Evolutionary conservation across 768 basidiomycete species (phyloP).

Genomic region (Amanita muscaria): DNA sequence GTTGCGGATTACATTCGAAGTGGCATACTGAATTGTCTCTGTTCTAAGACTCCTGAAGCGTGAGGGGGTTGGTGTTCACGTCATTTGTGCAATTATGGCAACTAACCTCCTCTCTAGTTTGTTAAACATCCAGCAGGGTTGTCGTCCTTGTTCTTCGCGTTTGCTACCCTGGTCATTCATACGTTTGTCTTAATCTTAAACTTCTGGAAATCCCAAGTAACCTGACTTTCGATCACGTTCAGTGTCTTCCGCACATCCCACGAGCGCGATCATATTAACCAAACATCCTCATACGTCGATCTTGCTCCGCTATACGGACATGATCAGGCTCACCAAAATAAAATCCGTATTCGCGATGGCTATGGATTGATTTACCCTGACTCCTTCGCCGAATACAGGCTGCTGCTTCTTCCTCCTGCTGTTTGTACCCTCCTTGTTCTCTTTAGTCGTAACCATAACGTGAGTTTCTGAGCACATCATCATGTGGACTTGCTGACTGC

Average conservation of each 20-base stretch:
- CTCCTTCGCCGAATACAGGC: constrained; percentile 68
- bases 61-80: constrained; percentile 40
- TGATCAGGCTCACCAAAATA: constrained; percentile 49
- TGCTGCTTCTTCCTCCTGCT: constrained; percentile 73
- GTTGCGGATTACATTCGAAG: constrained; percentile 14
- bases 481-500: background rate
- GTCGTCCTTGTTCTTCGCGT: constrained; percentile 73
- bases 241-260: constrained; percentile 83
- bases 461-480: constrained; percentile 24
- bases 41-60: constrained; percentile 48
- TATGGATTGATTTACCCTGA: constrained; percentile 62
- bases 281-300: constrained; percentile 84
- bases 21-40: background rate
- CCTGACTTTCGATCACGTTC: background rate
- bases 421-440: constrained; percentile 68
- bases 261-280: constrained; percentile 56
- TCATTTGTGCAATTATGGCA: background rate
- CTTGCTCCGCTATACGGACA: constrained; percentile 78
- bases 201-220: background rate
- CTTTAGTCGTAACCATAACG: constrained; percentile 89
- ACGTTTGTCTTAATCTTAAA: constrained; percentile 28
- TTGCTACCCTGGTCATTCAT: constrained; percentile 78
- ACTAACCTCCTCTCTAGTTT: constrained; percentile 38
- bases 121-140: constrained; percentile 70
- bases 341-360: constrained; percentile 50